Evolutionary conservation across 2,329 filamentous ascomycete genomes (phyloP).

Genomic region (Colletotrichum lindemuthianum): DNA sequence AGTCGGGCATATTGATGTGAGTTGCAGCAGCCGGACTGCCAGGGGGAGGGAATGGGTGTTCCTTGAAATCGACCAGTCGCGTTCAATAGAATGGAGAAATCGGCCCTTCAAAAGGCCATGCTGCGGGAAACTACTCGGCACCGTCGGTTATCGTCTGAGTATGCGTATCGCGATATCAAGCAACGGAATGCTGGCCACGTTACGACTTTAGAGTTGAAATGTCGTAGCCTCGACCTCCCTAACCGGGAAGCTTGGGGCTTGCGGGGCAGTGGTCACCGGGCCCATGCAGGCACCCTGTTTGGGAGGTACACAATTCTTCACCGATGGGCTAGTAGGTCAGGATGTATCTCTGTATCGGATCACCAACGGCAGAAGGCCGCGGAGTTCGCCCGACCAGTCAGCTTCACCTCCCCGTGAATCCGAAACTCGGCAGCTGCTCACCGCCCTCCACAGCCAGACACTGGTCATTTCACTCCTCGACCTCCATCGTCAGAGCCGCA

Average conservation of each 20-base stretch:
- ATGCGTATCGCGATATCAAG: conserved; percentile 1
- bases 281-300: conserved; percentile 22
- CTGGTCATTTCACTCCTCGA: conserved; percentile 23
- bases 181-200: conserved; percentile 33
- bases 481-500: conserved; percentile 6
- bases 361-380: not conserved
- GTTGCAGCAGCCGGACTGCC: not conserved
- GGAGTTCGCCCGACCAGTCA: conserved; percentile 24
- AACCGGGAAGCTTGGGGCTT: conserved; percentile 28
- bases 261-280: conserved; percentile 30
- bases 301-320: not conserved
- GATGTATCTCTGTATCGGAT: conserved; percentile 24
- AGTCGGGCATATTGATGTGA: conserved; percentile 29
- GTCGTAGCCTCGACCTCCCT: conserved; percentile 31
- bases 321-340: not conserved
- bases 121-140: conserved; percentile 21
- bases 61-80: conserved; percentile 10
- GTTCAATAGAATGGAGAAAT: conserved; percentile 9
- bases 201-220: conserved; percentile 34
- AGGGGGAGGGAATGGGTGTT: not conserved
- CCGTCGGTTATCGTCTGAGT: conserved; percentile 26
- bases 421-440: conserved; percentile 34
- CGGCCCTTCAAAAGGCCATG: conserved; percentile 30
- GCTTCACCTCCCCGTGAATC: conserved; percentile 27
- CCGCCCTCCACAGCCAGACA: conserved; percentile 25